These are phyloP conservation scores for Suillus subalutaceus DNA, from an alignment of 768 basidiomycete species.

Conservation along the genomic window DNA sequence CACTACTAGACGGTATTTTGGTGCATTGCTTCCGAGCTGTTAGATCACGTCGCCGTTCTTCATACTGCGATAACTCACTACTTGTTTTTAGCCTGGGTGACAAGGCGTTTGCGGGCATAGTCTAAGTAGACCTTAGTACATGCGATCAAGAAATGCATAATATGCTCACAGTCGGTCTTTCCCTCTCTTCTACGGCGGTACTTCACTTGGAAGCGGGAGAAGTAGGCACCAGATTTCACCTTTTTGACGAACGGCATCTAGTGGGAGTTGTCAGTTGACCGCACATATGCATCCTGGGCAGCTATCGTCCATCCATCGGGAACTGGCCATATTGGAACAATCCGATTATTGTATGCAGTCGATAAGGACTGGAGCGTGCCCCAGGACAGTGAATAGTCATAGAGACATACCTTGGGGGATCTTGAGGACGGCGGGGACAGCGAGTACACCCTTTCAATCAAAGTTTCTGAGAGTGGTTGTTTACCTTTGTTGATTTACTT, in stretches of 20 bases:
- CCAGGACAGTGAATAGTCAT: not conserved
- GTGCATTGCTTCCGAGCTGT: constrained; percentile 68
- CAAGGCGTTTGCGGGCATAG: constrained; percentile 96
- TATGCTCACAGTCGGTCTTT: constrained; percentile 91
- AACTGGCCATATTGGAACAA: not conserved
- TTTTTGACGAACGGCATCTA: constrained; percentile 98
- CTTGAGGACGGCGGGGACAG: constrained; percentile 34
- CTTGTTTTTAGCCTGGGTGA: constrained; percentile 99
- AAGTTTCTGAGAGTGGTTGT: constrained; percentile 21
- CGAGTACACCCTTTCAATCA: constrained; percentile 21
- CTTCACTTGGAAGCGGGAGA: constrained; percentile 98
- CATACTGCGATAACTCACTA: constrained; percentile 56
- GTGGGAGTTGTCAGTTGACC: constrained; percentile 22
- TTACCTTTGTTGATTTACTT: constrained; percentile 32
- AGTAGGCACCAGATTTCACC: constrained; percentile 96
- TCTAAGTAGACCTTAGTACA: constrained; percentile 48
- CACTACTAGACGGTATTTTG: constrained; percentile 98
- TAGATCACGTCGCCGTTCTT: constrained; percentile 11
- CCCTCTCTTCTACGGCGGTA: constrained; percentile 97
- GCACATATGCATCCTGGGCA: constrained; percentile 30
- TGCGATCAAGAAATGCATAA: not conserved
- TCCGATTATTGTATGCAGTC: not conserved
- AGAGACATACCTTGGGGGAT: constrained; percentile 43
- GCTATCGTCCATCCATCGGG: constrained; percentile 34
- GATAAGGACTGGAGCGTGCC: not conserved